Base-by-base conservation (phyloP, 352 stramenopile genomes). In the Globisporangium sylvaticum region DNA sequence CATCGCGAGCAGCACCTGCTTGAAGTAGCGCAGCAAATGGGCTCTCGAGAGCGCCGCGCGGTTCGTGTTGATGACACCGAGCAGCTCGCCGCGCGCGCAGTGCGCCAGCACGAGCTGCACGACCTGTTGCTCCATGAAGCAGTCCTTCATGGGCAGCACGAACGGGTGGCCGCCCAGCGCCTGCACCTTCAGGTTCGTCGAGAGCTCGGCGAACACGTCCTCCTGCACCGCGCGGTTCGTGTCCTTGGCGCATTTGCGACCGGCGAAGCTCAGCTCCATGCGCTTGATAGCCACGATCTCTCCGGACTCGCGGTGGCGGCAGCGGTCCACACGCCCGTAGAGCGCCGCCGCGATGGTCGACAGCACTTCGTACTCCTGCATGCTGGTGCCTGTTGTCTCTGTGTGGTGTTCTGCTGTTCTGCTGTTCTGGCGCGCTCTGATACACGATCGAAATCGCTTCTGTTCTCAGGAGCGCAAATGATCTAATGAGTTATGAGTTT, bases 251-350 rank as follows among this genome's bases (percentile, higher is more conserved):
- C 79, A 79, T 55, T 78, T 76, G 34, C 71, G 69, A 32, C 81
- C 78, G 1, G 83, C 84, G 42, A 72, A 81, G 24, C 58, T 66
- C 31, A 92, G 74, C 54, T 94, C 84, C 75, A 95, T 87, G 74
- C 80, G 84, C 78, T 95, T 95, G 69, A 92, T 74, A 22, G 86
- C 87, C 62, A 92, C 83, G 58, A 76, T 66, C 56, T 91, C 80
- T 53, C 76, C 73, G 8, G 80, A 81, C 20, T 39, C 59, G 22
- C 72, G 54, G 68, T 94, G 73, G 22, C 77, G 78, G 70, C 81
- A 90, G 66, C 85, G 82, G 24, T 87, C 71, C 54, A 95, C 84
- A 64, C 78, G 70, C 24, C 87, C 87, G 61, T 89, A 95, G 31
- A 95, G 80, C 64, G 87, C 85, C 1, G 77, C 72, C 32, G 83